Percentiles rank a stretch among this genome's conserved stretches.
Conservation (phyloP, 306 rosid genomes). For the Oemleria cerasiformis region DNA sequence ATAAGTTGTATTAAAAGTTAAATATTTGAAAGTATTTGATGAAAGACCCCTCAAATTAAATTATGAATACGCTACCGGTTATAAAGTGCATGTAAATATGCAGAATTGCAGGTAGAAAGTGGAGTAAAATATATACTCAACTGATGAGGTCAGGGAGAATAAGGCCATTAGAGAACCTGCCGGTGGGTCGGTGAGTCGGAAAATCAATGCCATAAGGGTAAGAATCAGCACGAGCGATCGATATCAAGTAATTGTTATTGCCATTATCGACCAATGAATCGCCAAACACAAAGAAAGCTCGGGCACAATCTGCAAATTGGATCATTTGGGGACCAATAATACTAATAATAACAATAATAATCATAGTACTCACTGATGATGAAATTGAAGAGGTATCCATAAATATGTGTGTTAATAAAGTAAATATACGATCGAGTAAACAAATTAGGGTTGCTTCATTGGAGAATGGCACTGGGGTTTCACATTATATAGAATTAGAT, state of each 20-base stretch:
- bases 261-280: conserved; percentile 70
- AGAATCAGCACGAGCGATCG: conserved; percentile 65
- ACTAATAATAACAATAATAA: background rate
- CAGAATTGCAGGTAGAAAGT: background rate
- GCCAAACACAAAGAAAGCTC: conserved; percentile 66
- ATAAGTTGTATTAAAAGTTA: too few relatives aligned
- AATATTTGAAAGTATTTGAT: too few relatives aligned
- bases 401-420: too few relatives aligned
- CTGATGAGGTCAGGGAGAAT: conserved; percentile 66
- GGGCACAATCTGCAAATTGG: conserved; percentile 25
- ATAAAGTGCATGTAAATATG: background rate
- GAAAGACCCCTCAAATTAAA: too few relatives aligned
- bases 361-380: background rate
- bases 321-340: conserved; percentile 16
- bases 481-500: too few relatives aligned
- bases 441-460: too few relatives aligned
- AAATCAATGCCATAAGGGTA: conserved; percentile 70
- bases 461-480: too few relatives aligned
- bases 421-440: too few relatives aligned
- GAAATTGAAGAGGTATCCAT: too few relatives aligned
- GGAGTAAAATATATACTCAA: conserved; percentile 6
- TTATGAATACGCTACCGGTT: background rate
- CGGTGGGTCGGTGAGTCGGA: conserved; percentile 51
- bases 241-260: conserved; percentile 56
- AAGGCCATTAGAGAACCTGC: conserved; percentile 69